Evolutionary conservation across 768 basidiomycete species (phyloP).

Genomic region (Podaxis rugospora): DNA sequence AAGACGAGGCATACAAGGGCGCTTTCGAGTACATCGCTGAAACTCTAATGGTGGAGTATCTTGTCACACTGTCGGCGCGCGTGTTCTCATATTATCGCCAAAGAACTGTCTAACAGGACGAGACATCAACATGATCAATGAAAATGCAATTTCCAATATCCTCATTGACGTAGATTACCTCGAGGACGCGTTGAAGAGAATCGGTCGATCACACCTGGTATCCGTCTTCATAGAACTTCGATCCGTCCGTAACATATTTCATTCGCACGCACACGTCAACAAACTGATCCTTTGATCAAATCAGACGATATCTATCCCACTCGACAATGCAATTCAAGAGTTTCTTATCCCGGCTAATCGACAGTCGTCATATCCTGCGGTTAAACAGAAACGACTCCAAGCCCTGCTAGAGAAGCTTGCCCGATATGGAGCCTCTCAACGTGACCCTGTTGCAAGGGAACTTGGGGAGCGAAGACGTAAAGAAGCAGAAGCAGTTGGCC

Average conservation of each 20-base stretch:
- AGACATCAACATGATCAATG: constrained; percentile 77
- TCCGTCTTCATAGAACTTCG: constrained; percentile 78
- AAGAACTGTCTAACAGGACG: constrained; percentile 78
- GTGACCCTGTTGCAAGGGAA: constrained; percentile 57
- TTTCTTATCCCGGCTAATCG: constrained; percentile 72
- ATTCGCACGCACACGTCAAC: background rate
- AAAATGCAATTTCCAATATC: constrained; percentile 84
- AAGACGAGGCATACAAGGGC: constrained; percentile 84
- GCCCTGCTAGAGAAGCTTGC: constrained; percentile 77
- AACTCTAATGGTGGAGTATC: constrained; percentile 72
- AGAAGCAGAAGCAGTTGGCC: constrained; percentile 74
- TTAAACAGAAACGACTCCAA: constrained; percentile 71
- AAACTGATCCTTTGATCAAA: constrained; percentile 5
- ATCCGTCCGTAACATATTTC: constrained; percentile 41
- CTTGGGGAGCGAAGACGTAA: constrained; percentile 67
- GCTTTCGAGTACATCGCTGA: constrained; percentile 87
- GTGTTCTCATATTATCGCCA: background rate
- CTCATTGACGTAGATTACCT: constrained; percentile 84
- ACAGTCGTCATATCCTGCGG: constrained; percentile 57
- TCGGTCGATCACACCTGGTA: constrained; percentile 66
- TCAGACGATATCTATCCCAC: constrained; percentile 69
- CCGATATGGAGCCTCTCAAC: constrained; percentile 57
- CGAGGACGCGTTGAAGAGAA: constrained; percentile 77
- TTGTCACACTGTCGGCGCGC: background rate
- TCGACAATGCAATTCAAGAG: constrained; percentile 71